A percentile compares a stretch with the other conserved stretches of the same genome.
Conservation (phyloP, 2,329 filamentous ascomycete genomes). For the Aspergillus fumigatus region DNA sequence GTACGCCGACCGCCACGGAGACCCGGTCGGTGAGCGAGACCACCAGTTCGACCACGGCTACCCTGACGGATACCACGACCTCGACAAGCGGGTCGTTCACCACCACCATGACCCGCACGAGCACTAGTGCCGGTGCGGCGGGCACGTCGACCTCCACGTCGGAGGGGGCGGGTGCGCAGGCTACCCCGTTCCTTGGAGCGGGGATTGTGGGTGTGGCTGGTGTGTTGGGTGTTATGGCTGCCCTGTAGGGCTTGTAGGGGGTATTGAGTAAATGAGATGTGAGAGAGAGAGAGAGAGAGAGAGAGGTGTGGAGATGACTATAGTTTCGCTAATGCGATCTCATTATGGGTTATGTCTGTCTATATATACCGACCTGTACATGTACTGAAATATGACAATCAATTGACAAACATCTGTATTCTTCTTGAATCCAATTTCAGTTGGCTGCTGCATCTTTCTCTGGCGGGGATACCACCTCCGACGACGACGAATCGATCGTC, state of each 20-base stretch:
- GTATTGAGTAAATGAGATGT: not conserved
- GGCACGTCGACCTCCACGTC: constrained; percentile 4
- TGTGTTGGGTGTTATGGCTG: constrained; percentile 27
- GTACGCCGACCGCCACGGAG: constrained; percentile 14
- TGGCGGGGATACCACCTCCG: not conserved
- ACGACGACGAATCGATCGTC: constrained; percentile 40
- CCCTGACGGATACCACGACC: not conserved
- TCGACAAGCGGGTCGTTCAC: not conserved
- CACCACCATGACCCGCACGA: not conserved
- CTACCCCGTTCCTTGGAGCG: constrained; percentile 15
- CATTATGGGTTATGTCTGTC: not conserved
- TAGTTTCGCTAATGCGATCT: not conserved
- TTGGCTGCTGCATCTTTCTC: not conserved
- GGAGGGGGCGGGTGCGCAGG: constrained; percentile 16
- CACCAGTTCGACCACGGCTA: constrained; percentile 1
- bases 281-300: too few species aligned
- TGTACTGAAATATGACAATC: not conserved
- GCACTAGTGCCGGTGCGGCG: constrained; percentile 4
- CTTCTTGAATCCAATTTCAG: too few species aligned
- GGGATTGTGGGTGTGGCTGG: constrained; percentile 23
- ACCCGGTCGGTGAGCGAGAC: not conserved
- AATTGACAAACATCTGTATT: too few species aligned
- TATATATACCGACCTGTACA: constrained; percentile 2
- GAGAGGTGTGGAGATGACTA: not conserved
- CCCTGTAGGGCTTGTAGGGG: too few species aligned